Evolutionary conservation across 106 monocot species (phyloP).

Genomic region (Dioscorea zingiberensis): DNA sequence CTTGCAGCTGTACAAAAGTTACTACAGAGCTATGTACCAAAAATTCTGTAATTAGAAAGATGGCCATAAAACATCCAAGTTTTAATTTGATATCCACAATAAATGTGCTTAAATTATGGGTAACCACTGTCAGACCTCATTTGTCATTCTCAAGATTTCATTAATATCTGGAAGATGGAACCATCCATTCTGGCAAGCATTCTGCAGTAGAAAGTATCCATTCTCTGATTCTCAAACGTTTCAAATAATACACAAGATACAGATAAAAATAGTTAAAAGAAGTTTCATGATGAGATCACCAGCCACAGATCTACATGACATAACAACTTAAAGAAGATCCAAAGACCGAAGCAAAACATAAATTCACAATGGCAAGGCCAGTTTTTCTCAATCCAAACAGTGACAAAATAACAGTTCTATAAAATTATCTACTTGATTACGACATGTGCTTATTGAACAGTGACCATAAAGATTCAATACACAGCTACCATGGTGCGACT

Average conservation of each 20-base stretch:
- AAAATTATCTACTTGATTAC: neutral
- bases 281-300: neutral
- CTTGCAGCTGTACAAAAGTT: neutral
- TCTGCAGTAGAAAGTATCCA: constrained; percentile 5
- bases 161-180: constrained; percentile 19
- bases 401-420: neutral
- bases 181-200: constrained; percentile 32
- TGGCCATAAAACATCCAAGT: neutral
- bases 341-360: neutral
- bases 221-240: neutral
- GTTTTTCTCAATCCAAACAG: neutral
- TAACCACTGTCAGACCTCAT: constrained; percentile 16
- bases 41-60: neutral
- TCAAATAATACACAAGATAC: neutral
- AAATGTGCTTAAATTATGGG: neutral
- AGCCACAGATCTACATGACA: neutral
- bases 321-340: neutral
- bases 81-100: neutral
- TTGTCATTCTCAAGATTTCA: constrained; percentile 19
- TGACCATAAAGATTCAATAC: neutral
- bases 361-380: neutral
- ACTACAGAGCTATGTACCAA: neutral
- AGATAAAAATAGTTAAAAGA: neutral
- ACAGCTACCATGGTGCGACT: neutral
- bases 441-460: neutral